These are phyloP conservation scores for Plasmodium reichenowi DNA, from an alignment of 169 alveolate species.

Conservation along the genomic window DNA sequence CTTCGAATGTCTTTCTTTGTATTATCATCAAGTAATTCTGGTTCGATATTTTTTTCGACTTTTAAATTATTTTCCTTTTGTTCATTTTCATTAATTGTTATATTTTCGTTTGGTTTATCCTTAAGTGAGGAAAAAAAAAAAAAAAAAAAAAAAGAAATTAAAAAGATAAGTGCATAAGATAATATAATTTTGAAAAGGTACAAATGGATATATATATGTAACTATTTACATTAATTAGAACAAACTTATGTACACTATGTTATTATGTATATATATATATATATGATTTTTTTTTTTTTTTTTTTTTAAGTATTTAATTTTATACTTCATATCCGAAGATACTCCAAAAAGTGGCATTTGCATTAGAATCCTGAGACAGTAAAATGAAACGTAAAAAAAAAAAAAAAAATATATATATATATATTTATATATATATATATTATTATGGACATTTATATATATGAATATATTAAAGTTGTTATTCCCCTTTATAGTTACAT, in stretches of 20 bases:
- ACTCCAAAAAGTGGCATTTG: slow-evolving; percentile 43
- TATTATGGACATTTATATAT: too few species aligned
- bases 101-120: slow-evolving; percentile 1
- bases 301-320: not conserved
- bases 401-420: not conserved
- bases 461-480: too few species aligned
- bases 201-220: too few species aligned
- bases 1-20: not conserved
- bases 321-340: slow-evolving; percentile 67
- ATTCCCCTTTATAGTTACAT: too few species aligned
- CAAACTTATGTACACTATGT: too few species aligned
- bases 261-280: not conserved
- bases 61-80: slow-evolving; percentile 16
- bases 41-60: not conserved
- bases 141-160: not conserved
- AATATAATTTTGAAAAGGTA: not conserved
- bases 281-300: not conserved
- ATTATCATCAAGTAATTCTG: not conserved
- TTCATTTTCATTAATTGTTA: not conserved
- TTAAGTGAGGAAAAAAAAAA: too few species aligned
- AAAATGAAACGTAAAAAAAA: not conserved
- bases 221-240: too few species aligned
- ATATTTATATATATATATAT: too few species aligned
- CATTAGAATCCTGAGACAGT: slow-evolving; percentile 9
- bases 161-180: not conserved